Conservation (phyloP, 73 alveolate genomes). For the Symbiodinium natans region DNA sequence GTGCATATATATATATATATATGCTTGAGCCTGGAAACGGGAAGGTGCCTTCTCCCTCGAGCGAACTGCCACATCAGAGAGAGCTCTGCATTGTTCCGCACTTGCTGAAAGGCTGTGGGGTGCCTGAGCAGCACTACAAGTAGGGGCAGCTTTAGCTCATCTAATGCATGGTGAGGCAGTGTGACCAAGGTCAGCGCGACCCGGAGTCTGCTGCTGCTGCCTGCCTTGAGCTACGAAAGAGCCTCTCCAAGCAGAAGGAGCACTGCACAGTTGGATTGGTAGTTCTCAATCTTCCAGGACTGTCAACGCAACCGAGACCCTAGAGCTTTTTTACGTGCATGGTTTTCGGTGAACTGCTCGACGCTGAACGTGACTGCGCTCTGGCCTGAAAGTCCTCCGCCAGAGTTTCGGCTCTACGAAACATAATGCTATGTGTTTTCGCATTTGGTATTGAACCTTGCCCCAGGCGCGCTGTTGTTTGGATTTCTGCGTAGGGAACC, state of each 20-base stretch:
- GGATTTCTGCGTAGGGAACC: no score
- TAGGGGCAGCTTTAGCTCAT: not conserved
- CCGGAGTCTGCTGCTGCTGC: not conserved
- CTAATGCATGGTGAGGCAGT: not conserved
- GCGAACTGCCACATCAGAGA: conserved; percentile 48
- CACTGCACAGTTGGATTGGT: not conserved
- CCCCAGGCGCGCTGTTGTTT: conserved; percentile 42
- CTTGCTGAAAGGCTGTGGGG: conserved; percentile 70
- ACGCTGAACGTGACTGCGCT: not conserved
- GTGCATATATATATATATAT: no score
- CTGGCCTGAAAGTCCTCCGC: not conserved
- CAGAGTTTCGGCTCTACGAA: conserved; percentile 67
- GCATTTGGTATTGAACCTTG: conserved; percentile 75
- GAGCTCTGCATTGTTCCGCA: conserved; percentile 19
- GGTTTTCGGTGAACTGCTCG: no score
- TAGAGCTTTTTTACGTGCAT: no score
- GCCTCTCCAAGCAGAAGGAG: not conserved
- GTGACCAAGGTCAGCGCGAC: not conserved
- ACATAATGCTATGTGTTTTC: conserved; percentile 23
- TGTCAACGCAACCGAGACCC: no score
- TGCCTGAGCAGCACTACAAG: not conserved
- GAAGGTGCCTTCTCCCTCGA: conserved; percentile 67
- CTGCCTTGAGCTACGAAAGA: not conserved
- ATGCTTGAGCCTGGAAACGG: no score
- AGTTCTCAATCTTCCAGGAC: no score